Evolutionary conservation across 352 stramenopile genomes (phyloP), one percentile per base, ranked within the genome.

Genomic region (Pythium aristosporum): DNA sequence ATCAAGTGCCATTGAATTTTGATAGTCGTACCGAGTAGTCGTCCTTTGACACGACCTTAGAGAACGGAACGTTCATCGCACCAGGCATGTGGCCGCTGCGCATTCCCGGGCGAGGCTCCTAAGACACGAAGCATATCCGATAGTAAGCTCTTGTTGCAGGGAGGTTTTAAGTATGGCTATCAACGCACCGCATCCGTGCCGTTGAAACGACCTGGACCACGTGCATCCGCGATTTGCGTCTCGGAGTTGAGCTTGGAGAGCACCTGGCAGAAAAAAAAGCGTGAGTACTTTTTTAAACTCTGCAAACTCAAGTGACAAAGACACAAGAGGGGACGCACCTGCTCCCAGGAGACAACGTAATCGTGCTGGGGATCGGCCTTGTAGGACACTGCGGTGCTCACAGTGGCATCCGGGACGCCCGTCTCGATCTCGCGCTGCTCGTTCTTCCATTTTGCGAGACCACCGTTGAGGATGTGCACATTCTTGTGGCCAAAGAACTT

Each of bases 61-160:
- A 67, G 66, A 98, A 98, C 0, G 93, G 94, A 0, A 98, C 72
- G 68, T 98, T 98, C 13, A 96, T 58, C 11, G 92, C 76, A 11
- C 82, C 82, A 16, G 96, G 94, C 69, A 98, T 98, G 67, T 98
- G 96, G 1, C 96, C 96, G 20, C 86, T 74, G 47, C 92, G 79
- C 73, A 98, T 86, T 34, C 93, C 92, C 13, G 88, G 79, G 37
- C 96, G 85, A 18, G 94, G 96, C 63, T 99, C 96, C 85, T 94
- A 48, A 2, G 12, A 21, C 8, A 20, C 7, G 9, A 13, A n/a
- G 6, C 32, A 28, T 28, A 28, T 28, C 25, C 2, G 25, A 28
- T n/a, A n/a, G n/a, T n/a, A n/a, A n/a, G n/a, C n/a, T n/a, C n/a
- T n/a, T n/a, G n/a, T n/a, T n/a, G n/a, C n/a, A n/a, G n/a, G n/a